A percentile compares a stretch with the other conserved stretches of the same genome.
These are phyloP conservation scores for Rhodotorula babjevae DNA, from an alignment of 768 basidiomycete species.

Conservation along the genomic window DNA sequence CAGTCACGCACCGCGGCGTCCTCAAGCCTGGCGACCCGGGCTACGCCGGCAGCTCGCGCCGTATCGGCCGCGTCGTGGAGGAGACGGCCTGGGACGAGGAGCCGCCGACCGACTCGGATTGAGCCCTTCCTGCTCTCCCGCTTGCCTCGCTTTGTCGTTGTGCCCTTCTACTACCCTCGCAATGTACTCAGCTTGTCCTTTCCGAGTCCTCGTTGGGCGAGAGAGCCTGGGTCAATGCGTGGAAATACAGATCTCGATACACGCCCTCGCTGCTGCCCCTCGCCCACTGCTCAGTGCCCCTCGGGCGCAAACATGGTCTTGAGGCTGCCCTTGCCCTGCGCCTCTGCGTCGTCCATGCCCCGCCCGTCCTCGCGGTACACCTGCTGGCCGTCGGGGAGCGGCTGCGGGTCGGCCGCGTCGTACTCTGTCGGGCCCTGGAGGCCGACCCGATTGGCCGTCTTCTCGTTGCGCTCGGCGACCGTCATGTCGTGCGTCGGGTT, in stretches of 20 bases:
- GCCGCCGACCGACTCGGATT: neutral
- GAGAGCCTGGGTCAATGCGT: neutral
- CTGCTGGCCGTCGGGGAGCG: conserved; percentile 6
- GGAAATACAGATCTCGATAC: neutral
- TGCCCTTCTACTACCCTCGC: neutral
- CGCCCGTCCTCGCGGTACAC: conserved; percentile 3
- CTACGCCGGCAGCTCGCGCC: conserved; percentile 5
- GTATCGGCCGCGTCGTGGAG: neutral
- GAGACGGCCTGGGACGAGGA: neutral
- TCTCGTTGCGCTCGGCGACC: conserved; percentile 31
- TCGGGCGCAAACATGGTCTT: conserved; percentile 36
- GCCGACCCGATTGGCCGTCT: conserved; percentile 32
- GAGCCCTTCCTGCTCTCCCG: neutral
- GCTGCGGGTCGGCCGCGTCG: conserved; percentile 7
- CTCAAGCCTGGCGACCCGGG: conserved; percentile 5
- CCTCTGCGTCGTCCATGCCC: conserved; percentile 6
- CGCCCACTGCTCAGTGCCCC: neutral
- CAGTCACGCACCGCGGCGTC: neutral
- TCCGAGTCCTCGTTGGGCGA: neutral
- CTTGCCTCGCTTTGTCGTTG: conserved; percentile 5
- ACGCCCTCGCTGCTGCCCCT: neutral
- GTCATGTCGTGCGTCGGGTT: conserved; percentile 35
- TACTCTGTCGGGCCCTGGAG: conserved; percentile 24
- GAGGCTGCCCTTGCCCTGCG: conserved; percentile 25
- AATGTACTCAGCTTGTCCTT: neutral